A percentile compares a stretch with the other conserved stretches of the same genome.
phyloP scores from a whole-genome alignment of 169 alveolate genomes.

The Plasmodium vinckei region DNA sequence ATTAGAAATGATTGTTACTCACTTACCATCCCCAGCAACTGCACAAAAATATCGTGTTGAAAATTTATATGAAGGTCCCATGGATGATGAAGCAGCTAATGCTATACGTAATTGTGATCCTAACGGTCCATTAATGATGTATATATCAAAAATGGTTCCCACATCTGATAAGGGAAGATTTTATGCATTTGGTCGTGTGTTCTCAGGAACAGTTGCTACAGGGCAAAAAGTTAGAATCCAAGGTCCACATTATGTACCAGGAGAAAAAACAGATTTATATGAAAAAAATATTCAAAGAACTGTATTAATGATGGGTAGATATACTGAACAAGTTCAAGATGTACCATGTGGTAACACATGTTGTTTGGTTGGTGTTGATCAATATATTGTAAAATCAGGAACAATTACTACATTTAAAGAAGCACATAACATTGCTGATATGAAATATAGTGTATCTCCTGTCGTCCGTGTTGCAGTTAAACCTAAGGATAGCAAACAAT shows the following conservation, averaged over 20 bases:
- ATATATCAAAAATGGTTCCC: conserved; percentile 99
- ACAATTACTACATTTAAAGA: conserved; percentile 97
- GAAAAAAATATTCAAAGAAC: conserved; percentile 98
- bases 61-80: conserved; percentile 98
- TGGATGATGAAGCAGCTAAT: conserved; percentile 98
- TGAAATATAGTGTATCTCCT: conserved; percentile 99
- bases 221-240: conserved; percentile 98
- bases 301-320: conserved; percentile 99
- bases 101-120: conserved; percentile 98
- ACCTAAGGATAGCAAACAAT: conserved; percentile 98
- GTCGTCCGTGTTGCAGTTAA: conserved; percentile 99
- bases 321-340: conserved; percentile 96
- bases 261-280: conserved; percentile 97
- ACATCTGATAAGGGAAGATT: conserved; percentile 99
- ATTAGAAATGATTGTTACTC: conserved; percentile 98
- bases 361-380: conserved; percentile 99
- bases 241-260: conserved; percentile 99
- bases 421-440: conserved; percentile 98
- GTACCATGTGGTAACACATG: conserved; percentile 99
- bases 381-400: conserved; percentile 97
- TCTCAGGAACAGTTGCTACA: conserved; percentile 99
- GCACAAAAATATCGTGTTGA: conserved; percentile 99
- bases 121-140: conserved; percentile 98
- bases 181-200: conserved; percentile 99
- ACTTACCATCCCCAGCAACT: conserved; percentile 98